These are phyloP conservation scores for Malbranchea cinnamomea DNA, from an alignment of 2,329 filamentous ascomycete species.

Conservation along the genomic window DNA sequence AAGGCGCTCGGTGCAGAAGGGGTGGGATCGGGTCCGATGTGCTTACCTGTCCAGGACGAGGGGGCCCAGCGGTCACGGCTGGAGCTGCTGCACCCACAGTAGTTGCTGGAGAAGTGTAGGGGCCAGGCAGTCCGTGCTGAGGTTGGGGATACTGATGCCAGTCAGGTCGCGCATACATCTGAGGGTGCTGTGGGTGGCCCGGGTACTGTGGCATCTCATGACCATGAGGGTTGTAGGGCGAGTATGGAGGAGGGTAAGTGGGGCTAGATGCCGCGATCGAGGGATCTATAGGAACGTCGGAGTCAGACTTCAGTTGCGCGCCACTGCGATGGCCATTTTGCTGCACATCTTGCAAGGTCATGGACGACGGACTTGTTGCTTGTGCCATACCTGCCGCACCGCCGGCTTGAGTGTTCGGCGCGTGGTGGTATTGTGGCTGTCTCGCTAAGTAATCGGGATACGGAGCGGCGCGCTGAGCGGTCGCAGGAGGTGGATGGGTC, in stretches of 20 bases:
- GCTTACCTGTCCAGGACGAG: conserved; percentile 49
- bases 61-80: conserved; percentile 45
- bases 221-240: conserved; percentile 67
- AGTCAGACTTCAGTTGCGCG: conserved; percentile 75
- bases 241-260: conserved; percentile 75
- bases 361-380: conserved; percentile 97
- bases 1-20: too few species aligned
- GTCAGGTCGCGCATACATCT: conserved; percentile 33
- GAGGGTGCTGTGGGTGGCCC: conserved; percentile 32
- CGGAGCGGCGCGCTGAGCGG: conserved; percentile 9
- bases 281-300: conserved; percentile 96
- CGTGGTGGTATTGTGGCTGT: conserved; percentile 55
- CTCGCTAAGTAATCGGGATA: conserved; percentile 82
- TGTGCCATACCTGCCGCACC: conserved; percentile 89
- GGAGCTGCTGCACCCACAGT: conserved; percentile 45
- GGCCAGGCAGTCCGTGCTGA: conserved; percentile 33
- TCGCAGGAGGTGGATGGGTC: conserved; percentile 36
- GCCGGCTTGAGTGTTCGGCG: conserved; percentile 54
- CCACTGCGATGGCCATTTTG: conserved; percentile 59
- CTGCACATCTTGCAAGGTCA: conserved; percentile 60
- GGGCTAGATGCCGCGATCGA: conserved; percentile 89
- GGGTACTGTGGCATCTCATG: conserved; percentile 71
- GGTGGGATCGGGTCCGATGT: too few species aligned
- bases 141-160: conserved; percentile 33
- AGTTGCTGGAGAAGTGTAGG: conserved; percentile 38